Base-by-base conservation (phyloP, 495 filamentous ascomycete genomes). In the Aspergillus cavernicola region DNA sequence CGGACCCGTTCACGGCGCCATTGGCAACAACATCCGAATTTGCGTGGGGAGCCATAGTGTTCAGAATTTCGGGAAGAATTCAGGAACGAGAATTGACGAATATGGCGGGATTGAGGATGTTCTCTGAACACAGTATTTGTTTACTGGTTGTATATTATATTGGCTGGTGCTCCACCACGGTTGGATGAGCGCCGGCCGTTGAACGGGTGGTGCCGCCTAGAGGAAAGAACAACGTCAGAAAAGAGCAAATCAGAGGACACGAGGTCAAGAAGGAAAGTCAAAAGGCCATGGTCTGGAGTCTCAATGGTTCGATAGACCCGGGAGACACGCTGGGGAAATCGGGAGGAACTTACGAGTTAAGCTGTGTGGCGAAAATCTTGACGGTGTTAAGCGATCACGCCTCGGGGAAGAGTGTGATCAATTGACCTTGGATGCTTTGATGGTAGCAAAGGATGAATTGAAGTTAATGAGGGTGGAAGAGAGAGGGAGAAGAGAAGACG, bases 151-250 rank as follows among this genome's bases (percentile, higher is more conserved):
- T 61, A 80, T 78, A 78, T 79, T 60, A 79, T 73, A 63, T 82
- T 83, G 76, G 93, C 90, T 82, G 89, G 86, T 84, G 87, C 83
- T 71, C 87, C 84, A 75, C 89, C 91, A 70, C 88, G 82, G 68
- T 86, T 82, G 73, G 90, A 86, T 83, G 89, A 87, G 82, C 92
- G 92, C 80, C 89, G 90, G 85, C 87, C 88, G 83, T 95, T 92
- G 86, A 88, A 95, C 77, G 91, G 90, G 84, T 97, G 88, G 79
- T 97, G 92, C 75, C 87, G 83, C 65, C 92, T 93, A 65, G 19
- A 57, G 15, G n/a, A n/a, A 50, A 39, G 18, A 23, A 16, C 12
- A 47, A 36, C 12, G 60, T 70, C 51, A 66, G 65, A 37, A 40
- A 36, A 22, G 5, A 24, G 13, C n/a, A 16, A 16, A 7, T 26